A percentile compares a stretch with the other conserved stretches of the same genome.
Conservation (phyloP, 805 yeast genomes). For the Metschnikowia rubicola region DNA sequence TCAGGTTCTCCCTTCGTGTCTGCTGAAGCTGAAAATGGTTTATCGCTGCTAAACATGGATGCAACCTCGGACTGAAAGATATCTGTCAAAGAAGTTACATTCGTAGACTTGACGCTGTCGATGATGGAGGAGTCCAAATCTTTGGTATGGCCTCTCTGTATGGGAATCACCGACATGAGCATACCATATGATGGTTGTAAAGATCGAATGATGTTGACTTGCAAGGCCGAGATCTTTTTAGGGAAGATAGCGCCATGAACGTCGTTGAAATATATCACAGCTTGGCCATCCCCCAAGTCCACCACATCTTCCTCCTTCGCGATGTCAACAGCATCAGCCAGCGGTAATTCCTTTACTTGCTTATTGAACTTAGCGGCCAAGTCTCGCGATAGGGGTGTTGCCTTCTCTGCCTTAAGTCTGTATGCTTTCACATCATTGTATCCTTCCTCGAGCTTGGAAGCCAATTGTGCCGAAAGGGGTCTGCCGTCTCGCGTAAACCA, state of each 20-base stretch:
- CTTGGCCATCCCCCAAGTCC: slow-evolving; percentile 31
- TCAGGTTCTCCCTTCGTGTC: slow-evolving; percentile 13
- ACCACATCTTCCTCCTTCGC: slow-evolving; percentile 28
- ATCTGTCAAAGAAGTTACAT: slow-evolving; percentile 33
- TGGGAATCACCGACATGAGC: slow-evolving; percentile 46
- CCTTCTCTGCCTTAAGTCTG: slow-evolving; percentile 17
- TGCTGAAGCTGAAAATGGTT: slow-evolving; percentile 11
- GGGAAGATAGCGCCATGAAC: slow-evolving; percentile 48
- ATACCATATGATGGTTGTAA: slow-evolving; percentile 33
- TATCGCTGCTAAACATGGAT: slow-evolving; percentile 19
- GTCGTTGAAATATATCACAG: slow-evolving; percentile 39
- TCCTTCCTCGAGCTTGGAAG: slow-evolving; percentile 58
- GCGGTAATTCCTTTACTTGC: slow-evolving; percentile 8
- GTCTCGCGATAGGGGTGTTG: slow-evolving; percentile 12
- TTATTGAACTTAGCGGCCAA: slow-evolving; percentile 21
- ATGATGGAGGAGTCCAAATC: slow-evolving; percentile 30
- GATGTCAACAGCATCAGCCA: slow-evolving; percentile 14
- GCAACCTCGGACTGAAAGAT: slow-evolving; percentile 29
- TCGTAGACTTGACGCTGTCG: slow-evolving; percentile 29
- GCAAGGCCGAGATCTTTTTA: slow-evolving; percentile 38
- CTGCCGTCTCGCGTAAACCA: slow-evolving; percentile 67
- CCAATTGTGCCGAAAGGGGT: slow-evolving; percentile 50
- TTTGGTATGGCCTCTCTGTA: slow-evolving; percentile 48
- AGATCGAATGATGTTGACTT: slow-evolving; percentile 34
- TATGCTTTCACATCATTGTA: slow-evolving; percentile 36